Percentiles rank a stretch among this genome's conserved stretches.
These are phyloP conservation scores for Entophlyctis helioformis DNA, from an alignment of 192 early-diverging fungal species.

Conservation along the genomic window DNA sequence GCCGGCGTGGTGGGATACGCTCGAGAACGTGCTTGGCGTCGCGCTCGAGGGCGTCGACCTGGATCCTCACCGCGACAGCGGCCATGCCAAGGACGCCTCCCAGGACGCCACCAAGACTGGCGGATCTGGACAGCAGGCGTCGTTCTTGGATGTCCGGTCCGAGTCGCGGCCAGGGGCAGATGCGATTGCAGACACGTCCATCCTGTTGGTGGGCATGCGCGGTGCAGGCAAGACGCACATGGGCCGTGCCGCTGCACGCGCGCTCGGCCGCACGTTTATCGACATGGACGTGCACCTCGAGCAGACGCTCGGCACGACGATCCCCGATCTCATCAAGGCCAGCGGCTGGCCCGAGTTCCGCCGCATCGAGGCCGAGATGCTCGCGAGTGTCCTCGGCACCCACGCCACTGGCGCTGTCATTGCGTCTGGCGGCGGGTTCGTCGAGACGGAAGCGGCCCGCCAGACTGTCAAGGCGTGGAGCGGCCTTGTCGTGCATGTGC, in stretches of 20 bases:
- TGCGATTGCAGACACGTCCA: conserved; percentile 15
- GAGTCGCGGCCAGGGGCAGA: conserved; percentile 1
- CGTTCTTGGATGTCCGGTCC: no score
- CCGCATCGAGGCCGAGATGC: conserved; percentile 54
- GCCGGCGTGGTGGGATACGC: conserved; percentile 97
- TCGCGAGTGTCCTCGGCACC: conserved; percentile 46
- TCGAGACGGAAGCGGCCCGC: conserved; percentile 70
- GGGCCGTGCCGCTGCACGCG: conserved; percentile 58
- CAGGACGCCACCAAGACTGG: conserved; percentile 10
- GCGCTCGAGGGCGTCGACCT: conserved; percentile 38
- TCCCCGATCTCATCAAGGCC: conserved; percentile 64
- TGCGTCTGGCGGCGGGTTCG: conserved; percentile 91
- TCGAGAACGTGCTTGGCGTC: conserved; percentile 68
- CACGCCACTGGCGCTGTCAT: conserved; percentile 57
- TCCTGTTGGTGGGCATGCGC: conserved; percentile 98
- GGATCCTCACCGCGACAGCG: no score
- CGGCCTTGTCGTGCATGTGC: conserved; percentile 65
- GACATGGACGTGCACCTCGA: conserved; percentile 86
- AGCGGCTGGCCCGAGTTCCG: conserved; percentile 86
- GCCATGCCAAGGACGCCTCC: conserved; percentile 30
- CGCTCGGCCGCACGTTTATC: conserved; percentile 61
- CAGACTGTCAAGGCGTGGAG: conserved; percentile 49
- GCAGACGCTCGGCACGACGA: conserved; percentile 48
- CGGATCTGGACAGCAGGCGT: no score
- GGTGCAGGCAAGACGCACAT: conserved; percentile 90